Conservation (phyloP, 2,329 filamentous ascomycete genomes). For the Diaporthe ampelina region DNA sequence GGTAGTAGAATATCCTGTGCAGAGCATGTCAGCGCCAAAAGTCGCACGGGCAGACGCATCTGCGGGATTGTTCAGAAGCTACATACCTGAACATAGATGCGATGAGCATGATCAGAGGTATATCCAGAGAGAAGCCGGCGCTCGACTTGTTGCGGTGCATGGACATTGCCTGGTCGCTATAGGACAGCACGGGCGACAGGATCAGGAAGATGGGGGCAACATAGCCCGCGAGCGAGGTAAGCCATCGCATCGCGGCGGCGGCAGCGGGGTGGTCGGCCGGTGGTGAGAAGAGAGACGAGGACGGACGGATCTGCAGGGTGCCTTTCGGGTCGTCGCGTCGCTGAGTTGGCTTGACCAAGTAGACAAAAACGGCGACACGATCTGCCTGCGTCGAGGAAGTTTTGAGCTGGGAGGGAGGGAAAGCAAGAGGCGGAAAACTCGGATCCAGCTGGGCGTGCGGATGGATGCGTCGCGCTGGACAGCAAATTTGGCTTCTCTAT, state of each 20-base stretch:
- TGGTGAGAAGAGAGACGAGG: not conserved
- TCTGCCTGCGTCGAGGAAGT: not conserved
- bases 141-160: constrained; percentile 76
- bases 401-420: not conserved
- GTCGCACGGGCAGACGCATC: not conserved
- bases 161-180: constrained; percentile 74
- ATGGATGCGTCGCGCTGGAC: not conserved
- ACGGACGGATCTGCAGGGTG: constrained; percentile 2
- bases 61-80: not conserved
- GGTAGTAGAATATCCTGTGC: constrained; percentile 77
- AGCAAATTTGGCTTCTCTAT: constrained; percentile 21
- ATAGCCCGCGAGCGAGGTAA: constrained; percentile 66
- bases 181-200: constrained; percentile 74
- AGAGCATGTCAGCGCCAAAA: constrained; percentile 34
- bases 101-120: constrained; percentile 80
- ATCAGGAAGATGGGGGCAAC: constrained; percentile 75
- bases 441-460: not conserved
- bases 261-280: not conserved
- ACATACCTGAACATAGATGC: constrained; percentile 74
- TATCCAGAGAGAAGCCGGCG: constrained; percentile 78
- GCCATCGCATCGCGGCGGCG: constrained; percentile 54
- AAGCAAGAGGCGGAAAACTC: constrained; percentile 12
- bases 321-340: constrained; percentile 4
- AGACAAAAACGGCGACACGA: not conserved
- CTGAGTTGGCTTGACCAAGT: not conserved